A percentile compares a stretch with the other conserved stretches of the same genome.
Conservation (phyloP, 352 stramenopile species). For the Pythium myriotylum region DNA sequence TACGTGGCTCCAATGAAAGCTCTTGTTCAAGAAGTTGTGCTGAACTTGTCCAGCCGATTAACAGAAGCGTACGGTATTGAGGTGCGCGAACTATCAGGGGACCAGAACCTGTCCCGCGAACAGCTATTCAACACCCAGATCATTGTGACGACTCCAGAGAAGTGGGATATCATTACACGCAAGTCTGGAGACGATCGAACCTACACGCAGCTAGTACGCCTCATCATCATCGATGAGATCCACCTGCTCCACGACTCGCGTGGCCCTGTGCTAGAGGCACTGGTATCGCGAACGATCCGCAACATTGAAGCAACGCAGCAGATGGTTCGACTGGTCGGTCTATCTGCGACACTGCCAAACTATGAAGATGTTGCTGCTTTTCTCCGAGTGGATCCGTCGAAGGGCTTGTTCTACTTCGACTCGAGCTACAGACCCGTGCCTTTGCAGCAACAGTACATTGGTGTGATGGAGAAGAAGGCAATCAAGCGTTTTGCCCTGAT, state of each 20-base stretch:
- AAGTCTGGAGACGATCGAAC: conserved; percentile 97
- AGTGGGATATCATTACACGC: conserved; percentile 99
- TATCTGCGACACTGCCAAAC: conserved; percentile 99
- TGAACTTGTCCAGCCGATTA: conserved; percentile 96
- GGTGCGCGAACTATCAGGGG: conserved; percentile 97
- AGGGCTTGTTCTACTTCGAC: conserved; percentile 99
- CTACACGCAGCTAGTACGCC: conserved; percentile 98
- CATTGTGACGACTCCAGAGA: conserved; percentile 99
- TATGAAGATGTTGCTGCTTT: conserved; percentile 99
- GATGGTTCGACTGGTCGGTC: conserved; percentile 96
- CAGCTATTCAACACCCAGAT: conserved; percentile 99
- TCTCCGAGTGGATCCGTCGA: conserved; percentile 96
- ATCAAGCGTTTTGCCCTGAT: conserved; percentile 99
- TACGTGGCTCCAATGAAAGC: conserved; percentile 99
- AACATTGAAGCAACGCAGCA: conserved; percentile 98
- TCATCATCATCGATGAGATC: conserved; percentile 99
- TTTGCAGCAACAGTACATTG: conserved; percentile 99
- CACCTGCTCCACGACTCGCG: conserved; percentile 99
- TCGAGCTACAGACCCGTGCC: conserved; percentile 98
- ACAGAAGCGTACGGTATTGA: conserved; percentile 91
- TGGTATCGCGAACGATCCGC: conserved; percentile 97
- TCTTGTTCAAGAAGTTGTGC: conserved; percentile 99
- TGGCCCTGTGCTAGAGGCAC: conserved; percentile 97
- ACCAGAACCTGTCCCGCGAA: conserved; percentile 97
- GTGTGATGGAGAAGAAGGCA: conserved; percentile 99